Percentiles rank a stretch among this genome's conserved stretches.
Evolutionary conservation across 2,329 filamentous ascomycete species (phyloP).

Genomic region (Mollisiaceae sp.): DNA sequence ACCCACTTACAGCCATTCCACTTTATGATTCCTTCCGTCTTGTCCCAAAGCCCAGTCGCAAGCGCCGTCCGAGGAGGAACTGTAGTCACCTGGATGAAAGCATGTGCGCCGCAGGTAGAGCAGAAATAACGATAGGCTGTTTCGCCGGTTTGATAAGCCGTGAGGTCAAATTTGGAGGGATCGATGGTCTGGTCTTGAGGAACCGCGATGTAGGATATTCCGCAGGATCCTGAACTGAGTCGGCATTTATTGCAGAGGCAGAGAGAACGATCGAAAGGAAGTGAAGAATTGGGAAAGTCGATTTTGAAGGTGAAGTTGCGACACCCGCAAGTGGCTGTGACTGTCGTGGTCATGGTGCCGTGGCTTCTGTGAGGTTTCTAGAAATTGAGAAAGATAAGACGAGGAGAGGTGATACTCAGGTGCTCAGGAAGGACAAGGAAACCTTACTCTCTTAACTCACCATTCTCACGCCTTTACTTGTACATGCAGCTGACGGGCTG

Average conservation of each 20-base stretch:
- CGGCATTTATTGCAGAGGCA: slow-evolving; percentile 60
- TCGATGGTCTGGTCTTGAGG: slow-evolving; percentile 39
- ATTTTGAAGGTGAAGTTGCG: slow-evolving; percentile 43
- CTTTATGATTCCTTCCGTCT: slow-evolving; percentile 36
- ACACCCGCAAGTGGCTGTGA: slow-evolving; percentile 46
- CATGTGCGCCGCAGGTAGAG: slow-evolving; percentile 54
- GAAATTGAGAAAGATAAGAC: background rate
- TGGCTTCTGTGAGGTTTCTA: background rate
- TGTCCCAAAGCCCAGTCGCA: slow-evolving; percentile 44
- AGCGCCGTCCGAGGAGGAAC: slow-evolving; percentile 30
- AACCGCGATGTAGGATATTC: slow-evolving; percentile 50
- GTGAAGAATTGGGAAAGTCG: slow-evolving; percentile 40
- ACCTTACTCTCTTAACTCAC: background rate
- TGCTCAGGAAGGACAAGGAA: slow-evolving; percentile 15
- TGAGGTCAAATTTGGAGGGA: slow-evolving; percentile 45
- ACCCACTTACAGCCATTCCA: slow-evolving; percentile 37
- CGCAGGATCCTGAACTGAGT: slow-evolving; percentile 52
- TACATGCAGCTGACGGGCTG: background rate
- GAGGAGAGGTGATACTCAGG: slow-evolving; percentile 13
- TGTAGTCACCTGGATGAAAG: slow-evolving; percentile 42
- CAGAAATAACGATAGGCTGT: slow-evolving; percentile 54
- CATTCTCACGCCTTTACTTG: background rate
- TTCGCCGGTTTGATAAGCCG: slow-evolving; percentile 50
- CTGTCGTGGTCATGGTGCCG: slow-evolving; percentile 25
- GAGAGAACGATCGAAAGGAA: slow-evolving; percentile 48